phyloP scores from a whole-genome alignment of 768 basidiomycete species.

The Pluteus cervinus region DNA sequence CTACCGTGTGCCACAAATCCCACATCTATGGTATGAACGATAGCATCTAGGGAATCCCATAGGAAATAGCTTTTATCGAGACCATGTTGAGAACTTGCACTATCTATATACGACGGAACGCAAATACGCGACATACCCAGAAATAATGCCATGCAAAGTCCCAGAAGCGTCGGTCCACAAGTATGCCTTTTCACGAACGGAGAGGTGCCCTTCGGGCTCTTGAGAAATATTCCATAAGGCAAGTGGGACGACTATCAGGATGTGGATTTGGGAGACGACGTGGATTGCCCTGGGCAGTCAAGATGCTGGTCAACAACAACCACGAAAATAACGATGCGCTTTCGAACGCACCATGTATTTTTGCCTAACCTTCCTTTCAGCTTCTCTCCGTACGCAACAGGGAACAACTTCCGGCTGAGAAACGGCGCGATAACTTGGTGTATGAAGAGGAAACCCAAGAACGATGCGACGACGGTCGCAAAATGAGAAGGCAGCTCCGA shows the following conservation, averaged over 20 bases:
- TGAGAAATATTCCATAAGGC: slow-evolving; percentile 44
- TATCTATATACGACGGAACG: neutral
- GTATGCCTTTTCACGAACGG: slow-evolving; percentile 55
- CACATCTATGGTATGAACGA: slow-evolving; percentile 59
- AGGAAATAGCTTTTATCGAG: slow-evolving; percentile 56
- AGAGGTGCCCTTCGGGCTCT: slow-evolving; percentile 34
- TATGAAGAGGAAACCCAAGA: slow-evolving; percentile 49
- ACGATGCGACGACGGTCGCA: slow-evolving; percentile 45
- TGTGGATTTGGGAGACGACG: slow-evolving; percentile 69
- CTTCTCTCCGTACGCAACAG: slow-evolving; percentile 42
- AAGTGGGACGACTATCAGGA: slow-evolving; percentile 59
- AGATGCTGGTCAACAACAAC: neutral
- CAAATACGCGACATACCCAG: slow-evolving; percentile 43
- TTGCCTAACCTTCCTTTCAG: slow-evolving; percentile 30
- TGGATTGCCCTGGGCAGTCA: slow-evolving; percentile 53
- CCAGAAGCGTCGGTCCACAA: slow-evolving; percentile 64
- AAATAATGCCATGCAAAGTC: slow-evolving; percentile 59
- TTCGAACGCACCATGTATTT: slow-evolving; percentile 53
- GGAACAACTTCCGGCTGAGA: slow-evolving; percentile 40
- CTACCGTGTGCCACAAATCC: slow-evolving; percentile 77
- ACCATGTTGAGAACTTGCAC: slow-evolving; percentile 4
- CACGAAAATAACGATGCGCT: neutral
- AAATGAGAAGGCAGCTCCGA: slow-evolving; percentile 51
- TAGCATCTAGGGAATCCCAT: slow-evolving; percentile 76
- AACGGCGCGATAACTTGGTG: slow-evolving; percentile 56